Percentiles rank a stretch among this genome's conserved stretches.
Conservation (phyloP, 192 early-diverging fungal genomes). For the Coemansia sp. region DNA sequence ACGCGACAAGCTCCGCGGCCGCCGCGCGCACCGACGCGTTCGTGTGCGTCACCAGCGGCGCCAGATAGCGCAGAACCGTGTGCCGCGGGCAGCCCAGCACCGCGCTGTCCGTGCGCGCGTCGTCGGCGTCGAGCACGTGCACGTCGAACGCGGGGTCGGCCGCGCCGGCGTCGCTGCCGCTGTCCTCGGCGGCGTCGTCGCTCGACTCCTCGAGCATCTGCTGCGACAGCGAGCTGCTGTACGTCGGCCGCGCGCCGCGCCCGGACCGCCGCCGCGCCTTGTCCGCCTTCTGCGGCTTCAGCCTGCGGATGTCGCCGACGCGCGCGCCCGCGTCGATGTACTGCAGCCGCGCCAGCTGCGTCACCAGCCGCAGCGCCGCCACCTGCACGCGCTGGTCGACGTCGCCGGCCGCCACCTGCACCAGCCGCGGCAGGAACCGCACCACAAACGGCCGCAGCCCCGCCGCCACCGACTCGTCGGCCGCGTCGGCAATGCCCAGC, state of each 20-base stretch:
- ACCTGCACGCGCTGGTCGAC: constrained; percentile 41
- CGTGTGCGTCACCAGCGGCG: constrained; percentile 67
- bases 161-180: not conserved
- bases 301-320: constrained; percentile 27
- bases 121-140: constrained; percentile 20
- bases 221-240: constrained; percentile 42
- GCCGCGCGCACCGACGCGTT: constrained; percentile 63
- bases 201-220: constrained; percentile 46
- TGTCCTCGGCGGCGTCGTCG: constrained; percentile 7
- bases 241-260: constrained; percentile 18
- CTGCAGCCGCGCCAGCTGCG: constrained; percentile 28
- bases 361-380: constrained; percentile 31
- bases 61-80: constrained; percentile 49
- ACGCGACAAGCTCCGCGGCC: constrained; percentile 58
- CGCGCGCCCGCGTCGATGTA: constrained; percentile 30
- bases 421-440: constrained; percentile 37
- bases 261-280: not conserved
- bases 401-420: constrained; percentile 47
- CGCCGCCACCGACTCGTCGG: constrained; percentile 35
- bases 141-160: constrained; percentile 2
- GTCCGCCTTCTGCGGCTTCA: not conserved
- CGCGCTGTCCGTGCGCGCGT: not conserved
- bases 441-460: constrained; percentile 41
- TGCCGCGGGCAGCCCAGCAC: constrained; percentile 60
- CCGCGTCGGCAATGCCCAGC: constrained; percentile 63